phyloP scores from a whole-genome alignment of 1,284 basidiomycete genomes.

The Testicularia cyperi region DNA sequence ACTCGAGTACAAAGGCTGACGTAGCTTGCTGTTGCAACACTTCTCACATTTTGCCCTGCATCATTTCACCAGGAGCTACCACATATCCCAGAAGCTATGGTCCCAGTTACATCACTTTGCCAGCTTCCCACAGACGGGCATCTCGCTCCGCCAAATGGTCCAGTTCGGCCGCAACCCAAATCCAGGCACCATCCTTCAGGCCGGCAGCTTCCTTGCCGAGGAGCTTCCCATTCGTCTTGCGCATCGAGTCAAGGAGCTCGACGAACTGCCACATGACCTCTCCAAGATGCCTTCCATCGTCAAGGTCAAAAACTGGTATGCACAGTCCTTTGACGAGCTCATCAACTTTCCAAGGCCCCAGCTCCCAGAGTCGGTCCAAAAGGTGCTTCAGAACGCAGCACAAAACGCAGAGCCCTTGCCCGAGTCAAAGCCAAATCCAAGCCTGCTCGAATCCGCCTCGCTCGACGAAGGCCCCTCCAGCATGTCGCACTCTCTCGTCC shows the following conservation, averaged over 20 bases:
- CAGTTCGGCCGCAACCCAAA: conserved; percentile 58
- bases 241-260: conserved; percentile 93
- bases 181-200: conserved; percentile 57
- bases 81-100: conserved; percentile 55
- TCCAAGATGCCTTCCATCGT: conserved; percentile 89
- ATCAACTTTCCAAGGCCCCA: conserved; percentile 54
- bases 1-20: no score
- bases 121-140: conserved; percentile 57
- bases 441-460: conserved; percentile 39
- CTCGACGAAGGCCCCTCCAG: conserved; percentile 38
- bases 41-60: background rate
- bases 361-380: conserved; percentile 53
- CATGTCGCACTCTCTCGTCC: conserved; percentile 19
- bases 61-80: conserved; percentile 37
- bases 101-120: conserved; percentile 56
- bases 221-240: conserved; percentile 91
- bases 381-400: conserved; percentile 36
- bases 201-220: conserved; percentile 63
- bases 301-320: conserved; percentile 98
- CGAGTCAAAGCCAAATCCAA: conserved; percentile 52
- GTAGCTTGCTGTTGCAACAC: no score
- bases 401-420: conserved; percentile 44
- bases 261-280: conserved; percentile 88
- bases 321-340: conserved; percentile 82
- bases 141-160: conserved; percentile 60